Base-by-base conservation (phyloP, 495 filamentous ascomycete genomes). In the Apodospora peruviana region DNA sequence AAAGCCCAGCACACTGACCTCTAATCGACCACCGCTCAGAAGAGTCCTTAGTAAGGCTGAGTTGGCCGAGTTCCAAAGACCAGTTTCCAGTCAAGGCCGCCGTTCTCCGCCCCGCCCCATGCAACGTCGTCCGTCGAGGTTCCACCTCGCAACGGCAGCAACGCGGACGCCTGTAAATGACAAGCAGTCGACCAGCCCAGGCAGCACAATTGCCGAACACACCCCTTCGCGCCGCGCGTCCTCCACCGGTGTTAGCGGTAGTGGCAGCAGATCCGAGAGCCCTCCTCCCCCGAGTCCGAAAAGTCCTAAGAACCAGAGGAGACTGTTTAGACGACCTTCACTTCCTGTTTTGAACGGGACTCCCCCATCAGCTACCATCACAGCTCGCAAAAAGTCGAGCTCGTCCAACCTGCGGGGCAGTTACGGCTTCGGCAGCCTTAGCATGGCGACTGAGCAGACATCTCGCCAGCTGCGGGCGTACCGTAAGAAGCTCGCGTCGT, bases 391-490 rank as follows among this genome's bases (percentile, higher is more conserved):
- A 48, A 65, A 65, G 57, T 56, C 58, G 1, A 52, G 47, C 43
- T 51, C 43, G 21, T 47, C 43, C 10, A 61, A 47, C 39, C 40
- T 60, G 19, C 61, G 58, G 3, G 40, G 45, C 18, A 45, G 64
- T 48, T 62, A 66, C 39, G 79, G 80, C 20, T 82, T 81, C 50
- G 84, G 85, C 8, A 79, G 75, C 43, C 71, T 95, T 5, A 82
- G 82, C 56, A 80, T 81, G 67, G 83, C 86, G 5, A 91, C 87
- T 1, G 87, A 93, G 55, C 85, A 90, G 51, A 73, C 90, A 0
- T 89, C 85, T 55, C 85, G 86, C 21, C 83, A 83, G 4, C 74
- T 98, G 5, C 81, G 85, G 42, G 79, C 83, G 2, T 96, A 94
- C 59, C 79, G 93, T 14, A 91, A 90, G 68, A 88, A 88, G 59